A percentile compares a stretch with the other conserved stretches of the same genome.
phyloP scores from a whole-genome alignment of 306 rosid genomes.

The Cajanus cajan region DNA sequence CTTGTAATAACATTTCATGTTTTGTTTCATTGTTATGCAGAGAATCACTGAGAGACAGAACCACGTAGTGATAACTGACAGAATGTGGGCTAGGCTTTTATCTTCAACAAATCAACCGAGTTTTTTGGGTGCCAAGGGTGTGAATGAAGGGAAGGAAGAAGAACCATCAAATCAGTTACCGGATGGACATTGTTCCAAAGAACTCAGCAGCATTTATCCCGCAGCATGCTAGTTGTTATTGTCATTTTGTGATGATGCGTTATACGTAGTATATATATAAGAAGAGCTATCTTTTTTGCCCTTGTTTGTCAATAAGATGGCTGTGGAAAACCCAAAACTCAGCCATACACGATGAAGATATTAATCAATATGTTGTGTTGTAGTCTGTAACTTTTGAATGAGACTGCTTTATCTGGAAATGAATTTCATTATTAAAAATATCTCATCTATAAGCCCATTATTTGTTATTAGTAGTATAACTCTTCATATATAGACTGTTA shows the following conservation, averaged over 20 bases:
- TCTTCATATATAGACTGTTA: no score
- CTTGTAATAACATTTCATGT: background rate
- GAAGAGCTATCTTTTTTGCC: conserved; percentile 34
- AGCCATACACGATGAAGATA: conserved; percentile 15
- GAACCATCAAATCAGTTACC: conserved; percentile 15
- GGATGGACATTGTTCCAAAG: conserved; percentile 31
- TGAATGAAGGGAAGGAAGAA: conserved; percentile 48
- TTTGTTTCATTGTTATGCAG: conserved; percentile 46
- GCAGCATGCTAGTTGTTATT: conserved; percentile 23
- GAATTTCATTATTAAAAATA: background rate
- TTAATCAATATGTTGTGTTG: background rate
- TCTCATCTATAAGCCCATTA: no score
- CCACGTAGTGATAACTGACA: conserved; percentile 86
- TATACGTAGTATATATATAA: background rate
- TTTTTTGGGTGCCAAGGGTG: conserved; percentile 50
- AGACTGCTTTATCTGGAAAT: background rate
- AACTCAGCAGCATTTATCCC: conserved; percentile 4
- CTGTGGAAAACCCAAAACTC: conserved; percentile 35
- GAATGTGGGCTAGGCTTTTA: conserved; percentile 98
- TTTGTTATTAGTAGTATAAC: no score
- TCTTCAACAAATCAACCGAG: conserved; percentile 97
- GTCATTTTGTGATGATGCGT: background rate
- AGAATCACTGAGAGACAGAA: conserved; percentile 66
- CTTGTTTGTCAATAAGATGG: conserved; percentile 25
- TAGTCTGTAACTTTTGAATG: conserved; percentile 10